Evolutionary conservation across 2,329 filamentous ascomycete genomes (phyloP).

Genomic region (Microdochium trichocladiopsis): DNA sequence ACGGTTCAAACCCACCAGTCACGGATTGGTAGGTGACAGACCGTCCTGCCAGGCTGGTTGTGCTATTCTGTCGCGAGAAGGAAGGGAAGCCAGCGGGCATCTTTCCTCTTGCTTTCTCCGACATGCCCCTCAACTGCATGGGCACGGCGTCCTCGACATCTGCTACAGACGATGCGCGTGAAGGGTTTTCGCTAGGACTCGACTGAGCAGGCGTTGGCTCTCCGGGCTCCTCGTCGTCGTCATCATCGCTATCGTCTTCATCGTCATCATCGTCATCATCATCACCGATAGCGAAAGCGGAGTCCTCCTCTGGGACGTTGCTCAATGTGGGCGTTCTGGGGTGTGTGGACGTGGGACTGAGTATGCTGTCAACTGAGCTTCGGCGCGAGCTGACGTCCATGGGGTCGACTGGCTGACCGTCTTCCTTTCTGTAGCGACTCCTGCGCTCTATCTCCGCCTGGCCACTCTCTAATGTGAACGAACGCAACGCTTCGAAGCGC

Average conservation of each 20-base stretch:
- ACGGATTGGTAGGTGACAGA: slow-evolving; percentile 50
- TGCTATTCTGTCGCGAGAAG: slow-evolving; percentile 88
- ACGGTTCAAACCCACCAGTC: slow-evolving; percentile 66
- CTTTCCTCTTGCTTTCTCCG: slow-evolving; percentile 93
- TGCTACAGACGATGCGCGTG: slow-evolving; percentile 61
- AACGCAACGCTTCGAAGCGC: slow-evolving; percentile 75
- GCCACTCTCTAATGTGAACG: slow-evolving; percentile 86
- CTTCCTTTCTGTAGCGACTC: slow-evolving; percentile 63
- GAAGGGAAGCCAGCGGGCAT: slow-evolving; percentile 77
- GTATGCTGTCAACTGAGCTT: slow-evolving; percentile 61
- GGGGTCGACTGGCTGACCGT: slow-evolving; percentile 39
- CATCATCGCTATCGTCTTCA: slow-evolving; percentile 40
- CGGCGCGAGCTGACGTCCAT: slow-evolving; percentile 42
- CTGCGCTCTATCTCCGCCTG: slow-evolving; percentile 85
- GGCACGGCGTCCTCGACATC: slow-evolving; percentile 72
- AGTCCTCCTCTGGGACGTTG: slow-evolving; percentile 70
- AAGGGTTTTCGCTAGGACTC: slow-evolving; percentile 56
- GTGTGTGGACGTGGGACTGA: slow-evolving; percentile 51
- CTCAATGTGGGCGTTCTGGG: slow-evolving; percentile 50
- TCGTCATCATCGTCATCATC: slow-evolving; percentile 64
- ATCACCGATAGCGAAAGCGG: slow-evolving; percentile 82
- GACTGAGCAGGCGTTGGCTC: slow-evolving; percentile 53
- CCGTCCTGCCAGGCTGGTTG: slow-evolving; percentile 67
- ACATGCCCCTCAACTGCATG: slow-evolving; percentile 82
- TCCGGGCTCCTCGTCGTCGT: slow-evolving; percentile 40